A percentile compares a stretch with the other conserved stretches of the same genome.
Evolutionary conservation across 345 rosid genomes (phyloP).

Genomic region (Capsella bursapastoris): DNA sequence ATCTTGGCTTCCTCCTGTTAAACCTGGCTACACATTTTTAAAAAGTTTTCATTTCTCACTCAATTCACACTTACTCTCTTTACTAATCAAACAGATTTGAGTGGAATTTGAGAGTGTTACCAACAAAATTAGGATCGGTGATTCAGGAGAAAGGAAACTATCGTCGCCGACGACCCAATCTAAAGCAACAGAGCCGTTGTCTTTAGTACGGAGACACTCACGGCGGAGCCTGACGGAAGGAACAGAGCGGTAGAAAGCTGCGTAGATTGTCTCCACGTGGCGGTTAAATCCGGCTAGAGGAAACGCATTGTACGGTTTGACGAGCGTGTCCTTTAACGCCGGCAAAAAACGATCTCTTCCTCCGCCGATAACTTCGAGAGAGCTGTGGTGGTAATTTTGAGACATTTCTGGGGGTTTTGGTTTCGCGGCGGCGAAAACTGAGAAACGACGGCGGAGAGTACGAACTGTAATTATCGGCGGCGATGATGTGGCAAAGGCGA

Average conservation of each 20-base stretch:
- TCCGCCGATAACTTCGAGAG: conserved; percentile 81
- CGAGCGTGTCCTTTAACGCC: conserved; percentile 50
- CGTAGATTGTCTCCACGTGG: conserved; percentile 56
- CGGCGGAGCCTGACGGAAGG: conserved; percentile 53
- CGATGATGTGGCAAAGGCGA: conserved; percentile 38
- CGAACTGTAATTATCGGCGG: conserved; percentile 35
- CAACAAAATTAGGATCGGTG: conserved; percentile 81
- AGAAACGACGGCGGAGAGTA: conserved; percentile 35
- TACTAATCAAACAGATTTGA: neutral
- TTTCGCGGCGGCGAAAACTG: conserved; percentile 40
- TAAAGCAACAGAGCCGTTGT: conserved; percentile 54
- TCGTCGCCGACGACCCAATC: conserved; percentile 59
- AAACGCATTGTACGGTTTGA: conserved; percentile 59
- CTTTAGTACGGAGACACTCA: conserved; percentile 55
- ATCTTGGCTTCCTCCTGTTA: conserved; percentile 89
- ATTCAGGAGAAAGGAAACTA: conserved; percentile 50
- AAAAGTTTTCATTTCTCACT: neutral
- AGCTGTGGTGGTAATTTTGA: conserved; percentile 54
- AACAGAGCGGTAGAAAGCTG: conserved; percentile 52
- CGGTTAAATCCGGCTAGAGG: conserved; percentile 55
- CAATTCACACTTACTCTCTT: neutral
- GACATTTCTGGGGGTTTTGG: conserved; percentile 45
- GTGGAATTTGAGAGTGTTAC: conserved; percentile 42
- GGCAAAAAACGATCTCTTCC: conserved; percentile 62
- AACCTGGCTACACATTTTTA: conserved; percentile 68